A percentile compares a stretch with the other conserved stretches of the same genome.
phyloP scores from a whole-genome alignment of 2,329 filamentous ascomycete species.

The Tolypocladium ovalisporum region DNA sequence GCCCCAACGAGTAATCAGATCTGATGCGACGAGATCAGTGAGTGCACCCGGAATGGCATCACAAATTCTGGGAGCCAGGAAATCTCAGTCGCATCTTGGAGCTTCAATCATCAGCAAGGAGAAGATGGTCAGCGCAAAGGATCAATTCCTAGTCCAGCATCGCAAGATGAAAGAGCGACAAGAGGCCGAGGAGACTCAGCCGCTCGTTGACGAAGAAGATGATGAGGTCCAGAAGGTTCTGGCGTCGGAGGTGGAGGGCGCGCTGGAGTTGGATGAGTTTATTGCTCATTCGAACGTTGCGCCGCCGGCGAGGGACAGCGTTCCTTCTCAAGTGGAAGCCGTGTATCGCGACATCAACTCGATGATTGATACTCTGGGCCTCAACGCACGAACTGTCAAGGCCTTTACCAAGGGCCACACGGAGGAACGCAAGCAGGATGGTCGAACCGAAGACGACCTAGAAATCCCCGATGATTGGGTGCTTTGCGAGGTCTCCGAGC shows the following conservation, averaged over 20 bases:
- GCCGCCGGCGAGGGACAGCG: conserved; percentile 41
- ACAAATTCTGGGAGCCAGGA: conserved; percentile 34
- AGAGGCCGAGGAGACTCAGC: conserved; percentile 44
- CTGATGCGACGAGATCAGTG: conserved; percentile 44
- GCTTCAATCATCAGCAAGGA: conserved; percentile 29
- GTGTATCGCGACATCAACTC: conserved; percentile 76
- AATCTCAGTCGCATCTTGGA: conserved; percentile 23
- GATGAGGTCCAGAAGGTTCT: conserved; percentile 56
- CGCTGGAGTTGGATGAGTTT: conserved; percentile 54
- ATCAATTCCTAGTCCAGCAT: conserved; percentile 38
- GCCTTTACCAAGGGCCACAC: conserved; percentile 58
- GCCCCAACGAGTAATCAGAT: conserved; percentile 35
- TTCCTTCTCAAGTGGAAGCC: conserved; percentile 53
- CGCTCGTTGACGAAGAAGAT: conserved; percentile 58
- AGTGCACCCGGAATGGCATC: conserved; percentile 50
- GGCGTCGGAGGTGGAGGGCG: conserved; percentile 48
- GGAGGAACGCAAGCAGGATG: conserved; percentile 38
- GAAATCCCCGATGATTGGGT: conserved; percentile 60
- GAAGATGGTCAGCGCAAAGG: conserved; percentile 22
- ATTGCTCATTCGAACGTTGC: conserved; percentile 48
- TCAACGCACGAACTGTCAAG: conserved; percentile 63
- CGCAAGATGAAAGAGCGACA: conserved; percentile 41
- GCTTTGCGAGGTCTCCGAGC: conserved; percentile 61
- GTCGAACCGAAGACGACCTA: conserved; percentile 55
- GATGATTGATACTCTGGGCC: conserved; percentile 86